Evolutionary conservation across 352 stramenopile genomes (phyloP).

Genomic region (Phytophthora citricola): DNA sequence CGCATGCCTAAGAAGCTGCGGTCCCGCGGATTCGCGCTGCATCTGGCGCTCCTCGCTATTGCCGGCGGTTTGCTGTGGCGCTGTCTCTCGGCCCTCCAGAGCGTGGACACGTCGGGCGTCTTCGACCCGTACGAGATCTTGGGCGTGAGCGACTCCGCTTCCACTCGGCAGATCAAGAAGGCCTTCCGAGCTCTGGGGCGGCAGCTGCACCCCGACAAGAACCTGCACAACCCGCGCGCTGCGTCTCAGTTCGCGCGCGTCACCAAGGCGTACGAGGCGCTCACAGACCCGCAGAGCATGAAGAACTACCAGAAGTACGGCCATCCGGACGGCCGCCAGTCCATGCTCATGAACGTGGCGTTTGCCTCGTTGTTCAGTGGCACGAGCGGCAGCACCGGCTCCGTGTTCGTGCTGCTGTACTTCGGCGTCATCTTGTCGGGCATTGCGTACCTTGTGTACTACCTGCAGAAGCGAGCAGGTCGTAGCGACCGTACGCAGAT

Average conservation of each 20-base stretch:
- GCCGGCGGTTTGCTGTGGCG: constrained; percentile 49
- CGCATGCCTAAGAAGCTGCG: constrained; percentile 55
- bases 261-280: constrained; percentile 87
- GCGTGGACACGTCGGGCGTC: constrained; percentile 75
- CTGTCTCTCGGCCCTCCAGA: constrained; percentile 68
- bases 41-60: constrained; percentile 62
- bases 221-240: constrained; percentile 55
- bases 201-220: constrained; percentile 86
- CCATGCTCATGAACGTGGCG: constrained; percentile 77
- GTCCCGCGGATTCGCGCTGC: constrained; percentile 52
- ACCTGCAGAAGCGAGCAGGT: constrained; percentile 58
- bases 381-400: constrained; percentile 44
- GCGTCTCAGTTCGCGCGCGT: constrained; percentile 68
- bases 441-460: constrained; percentile 69
- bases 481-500: constrained; percentile 70
- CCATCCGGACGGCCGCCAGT: constrained; percentile 80
- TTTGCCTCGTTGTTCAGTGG: constrained; percentile 66
- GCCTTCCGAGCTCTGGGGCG: constrained; percentile 72
- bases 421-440: constrained; percentile 69
- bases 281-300: constrained; percentile 75
- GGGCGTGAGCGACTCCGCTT: constrained; percentile 61
- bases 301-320: constrained; percentile 85
- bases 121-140: constrained; percentile 91
- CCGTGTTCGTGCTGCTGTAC: constrained; percentile 77
- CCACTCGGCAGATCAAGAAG: constrained; percentile 73